Conservation (phyloP, 371 early-diverging fungal genomes). For the Polyrhizophydium stewartii region DNA sequence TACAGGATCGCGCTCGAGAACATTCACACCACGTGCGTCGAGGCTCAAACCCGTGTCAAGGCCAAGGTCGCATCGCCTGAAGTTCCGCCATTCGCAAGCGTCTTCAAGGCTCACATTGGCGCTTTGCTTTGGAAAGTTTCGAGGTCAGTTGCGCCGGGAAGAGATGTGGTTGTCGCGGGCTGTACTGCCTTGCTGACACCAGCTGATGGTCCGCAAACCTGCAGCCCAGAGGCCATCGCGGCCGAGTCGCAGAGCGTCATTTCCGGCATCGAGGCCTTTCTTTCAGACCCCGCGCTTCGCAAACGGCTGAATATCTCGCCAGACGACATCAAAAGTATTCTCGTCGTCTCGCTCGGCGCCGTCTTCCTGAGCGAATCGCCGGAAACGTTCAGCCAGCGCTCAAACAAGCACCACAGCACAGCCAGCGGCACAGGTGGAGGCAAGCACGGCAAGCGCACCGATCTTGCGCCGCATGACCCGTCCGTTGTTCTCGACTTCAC, state of each 20-base stretch:
- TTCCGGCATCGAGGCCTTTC: background rate
- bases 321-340: background rate
- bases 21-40: background rate
- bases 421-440: background rate
- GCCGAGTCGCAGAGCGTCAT: background rate
- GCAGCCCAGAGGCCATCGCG: background rate
- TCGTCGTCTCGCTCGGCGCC: background rate
- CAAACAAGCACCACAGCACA: background rate
- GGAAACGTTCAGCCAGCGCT: background rate
- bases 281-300: background rate
- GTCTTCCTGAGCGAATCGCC: background rate
- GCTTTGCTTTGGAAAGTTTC: background rate
- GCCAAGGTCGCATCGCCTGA: background rate
- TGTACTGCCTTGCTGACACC: too few species aligned
- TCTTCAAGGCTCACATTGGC: background rate
- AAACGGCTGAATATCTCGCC: background rate
- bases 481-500: background rate
- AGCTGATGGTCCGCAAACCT: background rate
- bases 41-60: background rate
- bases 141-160: too few species aligned
- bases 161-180: too few species aligned
- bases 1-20: background rate
- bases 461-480: background rate
- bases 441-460: background rate
- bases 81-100: background rate